A percentile compares a stretch with the other conserved stretches of the same genome.
phyloP scores from a whole-genome alignment of 78 protist genomes.

The Chrysochromulina parva region DNA sequence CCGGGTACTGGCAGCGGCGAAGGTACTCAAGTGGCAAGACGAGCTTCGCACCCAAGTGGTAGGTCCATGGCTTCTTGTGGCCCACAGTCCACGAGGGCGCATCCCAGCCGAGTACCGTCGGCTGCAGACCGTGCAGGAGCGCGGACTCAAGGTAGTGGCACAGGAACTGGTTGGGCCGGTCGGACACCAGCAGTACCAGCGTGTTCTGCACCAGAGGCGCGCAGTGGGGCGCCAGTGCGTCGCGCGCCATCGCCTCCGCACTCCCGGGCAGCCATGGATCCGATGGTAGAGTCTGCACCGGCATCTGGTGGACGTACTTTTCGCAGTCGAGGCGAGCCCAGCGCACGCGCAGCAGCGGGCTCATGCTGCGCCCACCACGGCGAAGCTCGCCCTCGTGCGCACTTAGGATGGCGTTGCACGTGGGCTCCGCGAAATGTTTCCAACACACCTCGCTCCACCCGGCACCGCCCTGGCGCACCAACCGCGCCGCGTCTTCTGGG shows the following conservation, averaged over 20 bases:
- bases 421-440: background rate
- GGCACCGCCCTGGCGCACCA: background rate
- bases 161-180: slow-evolving; percentile 15
- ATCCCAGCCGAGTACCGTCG: background rate
- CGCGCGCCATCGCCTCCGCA: background rate
- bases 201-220: background rate
- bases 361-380: background rate
- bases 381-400: background rate
- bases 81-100: background rate
- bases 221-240: background rate
- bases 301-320: background rate
- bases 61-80: background rate
- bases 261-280: no score
- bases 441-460: background rate
- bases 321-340: background rate
- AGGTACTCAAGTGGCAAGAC: background rate
- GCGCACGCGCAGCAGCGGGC: background rate
- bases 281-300: background rate
- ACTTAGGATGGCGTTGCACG: background rate
- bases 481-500: no score
- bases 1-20: background rate
- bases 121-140: background rate
- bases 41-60: background rate
- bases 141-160: background rate
- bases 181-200: background rate